phyloP scores from a whole-genome alignment of 2,329 filamentous ascomycete species.

The Boeremia exigua region DNA sequence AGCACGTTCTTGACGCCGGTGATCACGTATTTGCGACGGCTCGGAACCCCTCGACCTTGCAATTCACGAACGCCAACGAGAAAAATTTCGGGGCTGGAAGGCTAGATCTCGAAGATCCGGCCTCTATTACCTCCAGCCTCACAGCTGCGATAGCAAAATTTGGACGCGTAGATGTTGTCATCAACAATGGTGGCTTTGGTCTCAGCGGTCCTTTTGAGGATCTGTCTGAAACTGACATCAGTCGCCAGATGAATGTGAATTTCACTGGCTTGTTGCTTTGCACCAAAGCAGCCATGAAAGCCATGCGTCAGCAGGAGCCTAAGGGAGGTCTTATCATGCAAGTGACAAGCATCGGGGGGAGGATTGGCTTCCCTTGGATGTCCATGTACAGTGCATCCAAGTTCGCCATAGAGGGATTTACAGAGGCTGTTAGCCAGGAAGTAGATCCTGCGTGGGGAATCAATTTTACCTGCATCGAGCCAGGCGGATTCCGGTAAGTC shows the following conservation, averaged over 20 bases:
- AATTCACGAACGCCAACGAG: conserved; percentile 45
- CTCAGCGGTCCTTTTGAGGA: conserved; percentile 3
- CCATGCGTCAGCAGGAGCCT: conserved; percentile 4
- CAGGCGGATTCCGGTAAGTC: conserved; percentile 1
- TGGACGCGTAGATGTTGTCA: conserved; percentile 63
- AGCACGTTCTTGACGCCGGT: conserved; percentile 45
- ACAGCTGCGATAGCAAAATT: conserved; percentile 68
- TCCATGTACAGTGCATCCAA: conserved; percentile 4
- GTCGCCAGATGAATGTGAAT: conserved; percentile 3
- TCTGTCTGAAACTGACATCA: neutral
- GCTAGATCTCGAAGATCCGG: conserved; percentile 55
- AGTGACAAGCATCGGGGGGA: conserved; percentile 3
- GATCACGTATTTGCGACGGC: conserved; percentile 57
- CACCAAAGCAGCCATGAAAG: conserved; percentile 3
- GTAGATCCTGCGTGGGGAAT: conserved; percentile 1
- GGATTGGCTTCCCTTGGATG: conserved; percentile 45
- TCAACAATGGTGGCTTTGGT: conserved; percentile 54
- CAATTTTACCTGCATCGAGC: neutral
- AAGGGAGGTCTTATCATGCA: conserved; percentile 4
- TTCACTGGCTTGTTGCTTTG: conserved; percentile 3
- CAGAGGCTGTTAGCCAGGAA: conserved; percentile 1
- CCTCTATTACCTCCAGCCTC: conserved; percentile 48
- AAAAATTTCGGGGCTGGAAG: conserved; percentile 53
- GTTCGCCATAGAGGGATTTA: conserved; percentile 1
- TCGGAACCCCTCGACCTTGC: conserved; percentile 49